Evolutionary conservation across 73 alveolate genomes (phyloP).

Genomic region (Uronychia binucleata): DNA sequence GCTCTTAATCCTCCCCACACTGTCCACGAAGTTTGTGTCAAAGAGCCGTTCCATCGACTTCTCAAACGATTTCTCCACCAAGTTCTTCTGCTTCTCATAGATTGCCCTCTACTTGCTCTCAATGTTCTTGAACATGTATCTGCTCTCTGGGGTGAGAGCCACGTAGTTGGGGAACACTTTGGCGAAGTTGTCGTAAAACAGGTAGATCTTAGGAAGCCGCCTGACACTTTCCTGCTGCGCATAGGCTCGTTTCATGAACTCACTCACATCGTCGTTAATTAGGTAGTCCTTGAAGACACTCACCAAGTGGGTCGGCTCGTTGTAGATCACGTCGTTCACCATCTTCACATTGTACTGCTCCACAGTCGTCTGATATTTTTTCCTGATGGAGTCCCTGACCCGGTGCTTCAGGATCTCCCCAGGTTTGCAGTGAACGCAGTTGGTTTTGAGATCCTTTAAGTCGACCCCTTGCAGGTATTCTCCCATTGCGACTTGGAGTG

Average conservation of each 20-base stretch:
- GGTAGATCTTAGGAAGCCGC: conserved; percentile 8
- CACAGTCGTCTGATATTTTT: conserved; percentile 20
- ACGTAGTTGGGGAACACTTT: conserved; percentile 12
- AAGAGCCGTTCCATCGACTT: neutral
- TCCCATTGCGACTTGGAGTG: neutral
- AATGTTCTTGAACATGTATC: conserved; percentile 17
- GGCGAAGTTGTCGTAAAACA: neutral
- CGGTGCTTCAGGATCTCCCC: neutral
- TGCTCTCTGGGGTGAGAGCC: conserved; percentile 11
- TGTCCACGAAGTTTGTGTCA: neutral
- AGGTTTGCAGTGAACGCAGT: neutral
- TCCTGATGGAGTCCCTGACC: neutral
- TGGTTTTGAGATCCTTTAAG: neutral
- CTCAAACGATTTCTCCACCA: neutral
- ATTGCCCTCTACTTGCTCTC: conserved; percentile 17
- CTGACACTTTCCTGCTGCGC: neutral
- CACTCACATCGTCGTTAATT: conserved; percentile 31
- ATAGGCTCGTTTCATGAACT: conserved; percentile 23
- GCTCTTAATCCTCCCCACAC: neutral
- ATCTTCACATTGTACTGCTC: conserved; percentile 18
- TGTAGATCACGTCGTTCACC: conserved; percentile 29
- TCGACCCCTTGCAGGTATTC: neutral
- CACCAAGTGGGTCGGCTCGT: conserved; percentile 18
- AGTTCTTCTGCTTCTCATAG: conserved; percentile 7
- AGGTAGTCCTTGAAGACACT: conserved; percentile 33